Evolutionary conservation across 2,329 filamentous ascomycete species (phyloP).

Genomic region (Purpureocillium takamizusanense): DNA sequence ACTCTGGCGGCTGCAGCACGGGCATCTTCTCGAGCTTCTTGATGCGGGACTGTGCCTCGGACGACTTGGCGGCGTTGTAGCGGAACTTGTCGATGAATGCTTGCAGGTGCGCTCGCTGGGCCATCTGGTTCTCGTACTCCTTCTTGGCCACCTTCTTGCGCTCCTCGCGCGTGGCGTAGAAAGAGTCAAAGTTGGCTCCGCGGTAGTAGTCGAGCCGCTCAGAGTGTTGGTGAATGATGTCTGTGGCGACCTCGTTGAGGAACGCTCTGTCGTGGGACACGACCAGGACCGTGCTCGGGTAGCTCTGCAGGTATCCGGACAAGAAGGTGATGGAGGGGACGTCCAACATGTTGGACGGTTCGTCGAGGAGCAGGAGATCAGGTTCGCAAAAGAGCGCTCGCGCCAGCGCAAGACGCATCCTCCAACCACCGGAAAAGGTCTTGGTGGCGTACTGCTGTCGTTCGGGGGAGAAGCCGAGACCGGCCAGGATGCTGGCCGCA

Average conservation of each 20-base stretch:
- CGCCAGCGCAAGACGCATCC: slow-evolving; percentile 92
- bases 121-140: slow-evolving; percentile 99
- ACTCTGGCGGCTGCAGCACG: slow-evolving; percentile 78
- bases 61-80: slow-evolving; percentile 98
- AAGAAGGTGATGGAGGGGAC: slow-evolving; percentile 99
- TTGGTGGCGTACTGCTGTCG: slow-evolving; percentile 88
- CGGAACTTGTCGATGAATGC: slow-evolving; percentile 99
- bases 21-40: slow-evolving; percentile 99
- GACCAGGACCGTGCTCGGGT: slow-evolving; percentile 90
- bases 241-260: slow-evolving; percentile 97
- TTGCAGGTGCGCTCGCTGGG: slow-evolving; percentile 83
- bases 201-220: slow-evolving; percentile 98
- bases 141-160: slow-evolving; percentile 92
- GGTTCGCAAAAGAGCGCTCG: slow-evolving; percentile 97
- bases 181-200: slow-evolving; percentile 91
- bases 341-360: slow-evolving; percentile 99
- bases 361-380: slow-evolving; percentile 89
- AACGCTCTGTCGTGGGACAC: slow-evolving; percentile 99
- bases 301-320: slow-evolving; percentile 86
- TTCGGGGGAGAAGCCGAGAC: slow-evolving; percentile 92
- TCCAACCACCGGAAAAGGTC: slow-evolving; percentile 99
- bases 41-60: slow-evolving; percentile 95
- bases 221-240: slow-evolving; percentile 98
- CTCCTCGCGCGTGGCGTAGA: slow-evolving; percentile 96
- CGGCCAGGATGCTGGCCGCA: slow-evolving; percentile 90